Conservation (phyloP, 2,329 filamentous ascomycete genomes). For the Albifimbria verrucaria region DNA sequence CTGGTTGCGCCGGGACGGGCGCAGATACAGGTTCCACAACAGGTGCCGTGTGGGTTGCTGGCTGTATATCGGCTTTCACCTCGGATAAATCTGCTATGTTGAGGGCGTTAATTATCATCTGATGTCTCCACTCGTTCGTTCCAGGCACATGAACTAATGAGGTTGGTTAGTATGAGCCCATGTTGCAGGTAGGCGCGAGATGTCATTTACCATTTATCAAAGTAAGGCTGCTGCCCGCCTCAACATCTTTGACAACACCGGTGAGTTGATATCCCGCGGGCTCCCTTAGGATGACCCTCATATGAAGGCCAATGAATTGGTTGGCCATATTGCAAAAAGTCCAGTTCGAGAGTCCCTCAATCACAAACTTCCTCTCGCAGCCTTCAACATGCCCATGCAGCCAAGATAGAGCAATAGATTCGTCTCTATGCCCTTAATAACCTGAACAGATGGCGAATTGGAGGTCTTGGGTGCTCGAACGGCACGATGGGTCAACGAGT, state of each 20-base stretch:
- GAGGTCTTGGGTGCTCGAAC: too few species aligned
- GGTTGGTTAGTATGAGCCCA: neutral
- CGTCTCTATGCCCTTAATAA: too few species aligned
- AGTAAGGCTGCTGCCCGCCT: constrained; percentile 63
- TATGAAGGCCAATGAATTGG: constrained; percentile 72
- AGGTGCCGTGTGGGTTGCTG: constrained; percentile 23
- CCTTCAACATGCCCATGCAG: neutral
- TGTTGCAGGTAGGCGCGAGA: neutral
- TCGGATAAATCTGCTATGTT: constrained; percentile 45
- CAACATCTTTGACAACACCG: constrained; percentile 68
- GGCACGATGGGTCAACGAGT: too few species aligned
- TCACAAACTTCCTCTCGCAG: neutral
- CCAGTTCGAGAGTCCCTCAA: neutral
- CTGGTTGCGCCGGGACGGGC: constrained; percentile 22
- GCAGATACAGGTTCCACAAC: constrained; percentile 19
- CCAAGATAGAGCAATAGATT: neutral
- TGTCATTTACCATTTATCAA: constrained; percentile 64
- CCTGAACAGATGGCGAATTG: too few species aligned
- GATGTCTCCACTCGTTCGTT: constrained; percentile 37
- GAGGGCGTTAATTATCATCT: constrained; percentile 43
- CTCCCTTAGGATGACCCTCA: constrained; percentile 67
- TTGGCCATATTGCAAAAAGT: constrained; percentile 42
- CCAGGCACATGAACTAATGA: constrained; percentile 35
- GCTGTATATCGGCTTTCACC: constrained; percentile 25
- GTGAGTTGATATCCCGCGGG: constrained; percentile 63